phyloP scores from a whole-genome alignment of 1,284 basidiomycete species.

The Pisolithus thermaeus region DNA sequence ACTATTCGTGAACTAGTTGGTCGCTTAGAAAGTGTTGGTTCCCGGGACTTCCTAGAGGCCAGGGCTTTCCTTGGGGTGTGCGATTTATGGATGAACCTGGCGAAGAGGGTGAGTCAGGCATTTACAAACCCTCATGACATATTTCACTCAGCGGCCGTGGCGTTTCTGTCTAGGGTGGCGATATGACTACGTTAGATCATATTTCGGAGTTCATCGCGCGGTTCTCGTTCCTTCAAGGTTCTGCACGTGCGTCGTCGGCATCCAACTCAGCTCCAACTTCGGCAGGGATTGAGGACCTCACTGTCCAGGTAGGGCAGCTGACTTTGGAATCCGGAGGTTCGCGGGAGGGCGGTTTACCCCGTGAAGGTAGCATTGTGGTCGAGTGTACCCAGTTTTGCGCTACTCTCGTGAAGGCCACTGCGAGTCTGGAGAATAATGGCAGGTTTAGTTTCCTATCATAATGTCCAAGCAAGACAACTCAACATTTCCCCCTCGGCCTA shows the following conservation, averaged over 20 bases:
- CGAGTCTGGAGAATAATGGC: conserved; percentile 24
- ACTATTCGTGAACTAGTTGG: conserved; percentile 40
- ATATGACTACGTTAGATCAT: conserved; percentile 43
- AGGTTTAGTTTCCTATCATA: not conserved
- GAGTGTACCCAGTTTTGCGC: conserved; percentile 37
- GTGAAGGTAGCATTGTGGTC: conserved; percentile 15
- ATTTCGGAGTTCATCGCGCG: conserved; percentile 33
- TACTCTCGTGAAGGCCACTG: conserved; percentile 38
- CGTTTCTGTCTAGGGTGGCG: too few relatives aligned
- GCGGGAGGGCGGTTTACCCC: not conserved
- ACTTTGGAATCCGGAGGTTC: conserved; percentile 9
- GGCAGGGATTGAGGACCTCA: conserved; percentile 16
- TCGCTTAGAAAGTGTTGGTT: conserved; percentile 28
- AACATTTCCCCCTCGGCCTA: not conserved
- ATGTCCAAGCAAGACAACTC: not conserved
- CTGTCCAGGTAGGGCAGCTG: conserved; percentile 12
- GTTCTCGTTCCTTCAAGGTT: conserved; percentile 1
- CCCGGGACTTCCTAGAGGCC: conserved; percentile 37
- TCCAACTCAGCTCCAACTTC: not conserved
- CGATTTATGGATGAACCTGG: conserved; percentile 56
- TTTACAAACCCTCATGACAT: not conserved
- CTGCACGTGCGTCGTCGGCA: conserved; percentile 1
- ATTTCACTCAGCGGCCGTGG: not conserved
- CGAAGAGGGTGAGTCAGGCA: conserved; percentile 37
- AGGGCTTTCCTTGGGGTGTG: conserved; percentile 55